A percentile compares a stretch with the other conserved stretches of the same genome.
These are phyloP conservation scores for Macaranga tanarius DNA, from an alignment of 441 rosid genomes.

Conservation along the genomic window DNA sequence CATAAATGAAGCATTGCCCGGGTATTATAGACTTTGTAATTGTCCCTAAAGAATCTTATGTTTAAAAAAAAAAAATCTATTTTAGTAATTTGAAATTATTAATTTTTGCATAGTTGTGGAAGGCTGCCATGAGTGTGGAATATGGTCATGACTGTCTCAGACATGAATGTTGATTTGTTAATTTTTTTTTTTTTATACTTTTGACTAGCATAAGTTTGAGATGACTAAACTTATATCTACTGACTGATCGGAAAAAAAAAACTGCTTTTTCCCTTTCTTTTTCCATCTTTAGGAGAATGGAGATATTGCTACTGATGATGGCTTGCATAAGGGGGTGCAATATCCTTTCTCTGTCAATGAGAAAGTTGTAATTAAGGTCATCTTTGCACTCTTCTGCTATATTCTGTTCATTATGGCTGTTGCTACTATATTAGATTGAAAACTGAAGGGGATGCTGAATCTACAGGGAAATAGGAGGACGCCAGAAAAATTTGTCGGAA, in stretches of 20 bases:
- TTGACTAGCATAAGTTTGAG: no score
- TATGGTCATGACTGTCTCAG: neutral
- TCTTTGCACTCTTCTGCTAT: constrained; percentile 7
- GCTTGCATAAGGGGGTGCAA: constrained; percentile 67
- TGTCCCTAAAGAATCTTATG: neutral
- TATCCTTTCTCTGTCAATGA: constrained; percentile 90
- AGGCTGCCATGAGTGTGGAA: neutral
- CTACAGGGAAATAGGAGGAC: constrained; percentile 91
- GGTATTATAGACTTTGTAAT: neutral
- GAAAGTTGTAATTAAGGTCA: constrained; percentile 89
- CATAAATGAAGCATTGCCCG: neutral
- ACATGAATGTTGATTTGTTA: no score
- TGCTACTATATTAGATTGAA: constrained; percentile 11
- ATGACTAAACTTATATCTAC: neutral
- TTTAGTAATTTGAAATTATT: neutral
- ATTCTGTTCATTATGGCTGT: constrained; percentile 9
- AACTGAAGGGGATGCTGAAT: constrained; percentile 26
- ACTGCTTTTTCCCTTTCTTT: neutral
- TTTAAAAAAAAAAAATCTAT: neutral
- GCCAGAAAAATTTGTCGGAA: constrained; percentile 89
- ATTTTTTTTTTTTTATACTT: no score
- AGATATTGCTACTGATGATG: constrained; percentile 58
- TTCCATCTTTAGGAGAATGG: constrained; percentile 65
- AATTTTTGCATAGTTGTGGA: neutral
- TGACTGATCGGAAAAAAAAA: neutral